Percentiles rank a stretch among this genome's conserved stretches.
phyloP scores from a whole-genome alignment of 1,284 basidiomycete genomes.

The Paramarasmius palmivorus region DNA sequence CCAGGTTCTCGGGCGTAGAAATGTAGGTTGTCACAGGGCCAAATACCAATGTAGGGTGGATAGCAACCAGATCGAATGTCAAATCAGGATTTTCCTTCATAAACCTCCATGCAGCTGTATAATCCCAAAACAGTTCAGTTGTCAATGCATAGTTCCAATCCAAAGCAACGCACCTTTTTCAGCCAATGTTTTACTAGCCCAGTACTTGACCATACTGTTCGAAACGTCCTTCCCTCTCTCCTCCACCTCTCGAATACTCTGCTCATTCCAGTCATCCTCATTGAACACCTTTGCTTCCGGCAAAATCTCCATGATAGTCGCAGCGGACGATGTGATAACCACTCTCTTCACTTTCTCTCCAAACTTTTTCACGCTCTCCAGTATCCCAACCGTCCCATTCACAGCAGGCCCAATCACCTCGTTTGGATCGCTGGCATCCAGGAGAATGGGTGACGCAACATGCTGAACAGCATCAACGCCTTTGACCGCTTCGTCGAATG shows the following conservation, averaged over 20 bases:
- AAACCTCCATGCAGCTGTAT: constrained; percentile 46
- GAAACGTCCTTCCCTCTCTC: constrained; percentile 41
- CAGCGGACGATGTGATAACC: constrained; percentile 65
- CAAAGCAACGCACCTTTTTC: constrained; percentile 43
- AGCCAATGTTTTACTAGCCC: constrained; percentile 47
- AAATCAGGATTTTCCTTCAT: constrained; percentile 33
- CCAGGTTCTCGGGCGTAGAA: constrained; percentile 21
- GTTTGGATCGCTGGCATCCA: constrained; percentile 20
- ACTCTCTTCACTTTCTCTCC: constrained; percentile 52
- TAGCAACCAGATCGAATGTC: constrained; percentile 41
- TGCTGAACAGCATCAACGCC: constrained; percentile 30
- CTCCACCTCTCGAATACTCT: constrained; percentile 33
- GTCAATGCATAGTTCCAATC: neutral
- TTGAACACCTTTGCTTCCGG: constrained; percentile 31
- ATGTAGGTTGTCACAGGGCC: constrained; percentile 34
- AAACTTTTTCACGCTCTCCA: constrained; percentile 35
- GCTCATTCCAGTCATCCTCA: constrained; percentile 64
- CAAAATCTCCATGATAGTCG: constrained; percentile 44
- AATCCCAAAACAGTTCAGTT: neutral
- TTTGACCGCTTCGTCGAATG: constrained; percentile 32
- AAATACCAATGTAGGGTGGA: constrained; percentile 43
- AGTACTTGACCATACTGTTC: constrained; percentile 32
- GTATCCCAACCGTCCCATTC: constrained; percentile 40
- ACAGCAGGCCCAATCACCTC: constrained; percentile 43
- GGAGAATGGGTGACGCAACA: constrained; percentile 26